A percentile compares a stretch with the other conserved stretches of the same genome.
Conservation (phyloP, 1,284 basidiomycete species). For the Pseudozyma thailandica region DNA sequence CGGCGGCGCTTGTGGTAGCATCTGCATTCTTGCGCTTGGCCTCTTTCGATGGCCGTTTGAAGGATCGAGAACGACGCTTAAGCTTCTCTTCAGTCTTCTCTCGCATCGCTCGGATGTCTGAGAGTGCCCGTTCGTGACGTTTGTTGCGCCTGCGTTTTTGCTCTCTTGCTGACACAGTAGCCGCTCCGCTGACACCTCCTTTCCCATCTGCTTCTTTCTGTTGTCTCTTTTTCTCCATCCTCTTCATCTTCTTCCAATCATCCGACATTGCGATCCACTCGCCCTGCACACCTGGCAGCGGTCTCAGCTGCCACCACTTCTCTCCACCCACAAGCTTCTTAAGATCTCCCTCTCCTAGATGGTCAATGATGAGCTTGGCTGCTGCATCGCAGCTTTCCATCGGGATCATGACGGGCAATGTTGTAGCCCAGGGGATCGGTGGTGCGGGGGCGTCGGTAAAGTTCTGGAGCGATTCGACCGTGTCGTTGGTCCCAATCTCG, state of each 20-base stretch:
- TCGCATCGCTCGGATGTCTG: slow-evolving; percentile 37
- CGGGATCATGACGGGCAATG: slow-evolving; percentile 78
- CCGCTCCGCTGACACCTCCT: background rate
- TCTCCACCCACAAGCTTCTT: slow-evolving; percentile 83
- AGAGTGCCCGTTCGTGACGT: slow-evolving; percentile 32
- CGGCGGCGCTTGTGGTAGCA: background rate
- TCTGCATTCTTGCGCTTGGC: background rate
- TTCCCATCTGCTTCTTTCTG: background rate
- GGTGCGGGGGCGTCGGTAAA: slow-evolving; percentile 80
- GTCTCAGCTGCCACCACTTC: slow-evolving; percentile 86
- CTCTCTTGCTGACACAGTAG: slow-evolving; percentile 3
- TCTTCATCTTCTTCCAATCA: slow-evolving; percentile 69
- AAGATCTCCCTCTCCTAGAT: slow-evolving; percentile 83
- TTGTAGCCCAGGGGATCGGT: slow-evolving; percentile 79
- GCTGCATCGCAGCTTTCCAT: slow-evolving; percentile 78
- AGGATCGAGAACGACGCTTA: slow-evolving; percentile 31
- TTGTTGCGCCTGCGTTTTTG: slow-evolving; percentile 23
- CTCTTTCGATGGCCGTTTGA: slow-evolving; percentile 13
- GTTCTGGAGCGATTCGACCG: slow-evolving; percentile 65
- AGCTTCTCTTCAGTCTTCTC: slow-evolving; percentile 23
- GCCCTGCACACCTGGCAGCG: slow-evolving; percentile 77
- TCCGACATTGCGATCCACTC: slow-evolving; percentile 82
- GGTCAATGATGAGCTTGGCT: slow-evolving; percentile 79
- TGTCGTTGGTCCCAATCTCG: slow-evolving; percentile 63
- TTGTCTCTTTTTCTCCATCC: slow-evolving; percentile 54